Evolutionary conservation across 1,284 basidiomycete species (phyloP).

Genomic region (Boletus smithii): DNA sequence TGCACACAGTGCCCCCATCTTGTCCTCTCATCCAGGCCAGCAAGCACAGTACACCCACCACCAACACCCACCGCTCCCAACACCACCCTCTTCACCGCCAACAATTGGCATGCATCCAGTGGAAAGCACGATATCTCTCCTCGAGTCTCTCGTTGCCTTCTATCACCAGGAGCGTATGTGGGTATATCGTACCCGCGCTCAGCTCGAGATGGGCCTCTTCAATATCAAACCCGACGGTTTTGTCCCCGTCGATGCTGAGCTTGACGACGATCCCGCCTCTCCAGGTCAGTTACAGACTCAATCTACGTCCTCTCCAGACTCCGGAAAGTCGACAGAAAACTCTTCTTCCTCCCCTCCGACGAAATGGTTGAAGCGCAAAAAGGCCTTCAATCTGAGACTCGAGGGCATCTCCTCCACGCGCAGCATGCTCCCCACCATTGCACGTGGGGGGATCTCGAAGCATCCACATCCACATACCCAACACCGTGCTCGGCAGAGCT

Average conservation of each 20-base stretch:
- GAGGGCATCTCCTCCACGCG: conserved; percentile 41
- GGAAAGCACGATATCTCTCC: conserved; percentile 49
- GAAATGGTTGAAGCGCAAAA: conserved; percentile 44
- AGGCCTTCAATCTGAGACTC: conserved; percentile 45
- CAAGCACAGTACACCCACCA: conserved; percentile 25
- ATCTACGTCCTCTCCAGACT: conserved; percentile 18
- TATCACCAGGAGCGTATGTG: conserved; percentile 68
- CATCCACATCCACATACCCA: conserved; percentile 24
- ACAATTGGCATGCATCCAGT: conserved; percentile 32
- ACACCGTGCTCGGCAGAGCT: conserved; percentile 32
- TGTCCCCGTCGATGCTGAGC: conserved; percentile 19
- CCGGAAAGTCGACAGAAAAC: conserved; percentile 21
- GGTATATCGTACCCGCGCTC: conserved; percentile 54
- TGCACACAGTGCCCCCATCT: conserved; percentile 2
- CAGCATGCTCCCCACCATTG: conserved; percentile 18
- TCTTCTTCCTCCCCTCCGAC: conserved; percentile 33
- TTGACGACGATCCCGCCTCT: conserved; percentile 18
- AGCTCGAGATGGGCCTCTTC: conserved; percentile 40
- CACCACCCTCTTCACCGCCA: conserved; percentile 45
- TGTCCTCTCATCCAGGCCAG: conserved; percentile 21
- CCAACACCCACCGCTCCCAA: conserved; percentile 39
- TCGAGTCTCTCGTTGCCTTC: conserved; percentile 60
- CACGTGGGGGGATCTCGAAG: conserved; percentile 30
- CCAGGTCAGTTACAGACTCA: conserved; percentile 14
- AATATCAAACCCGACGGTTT: conserved; percentile 22